A percentile compares a stretch with the other conserved stretches of the same genome.
Conservation (phyloP, 208 protist species). For the Leishmania lainsoni region DNA sequence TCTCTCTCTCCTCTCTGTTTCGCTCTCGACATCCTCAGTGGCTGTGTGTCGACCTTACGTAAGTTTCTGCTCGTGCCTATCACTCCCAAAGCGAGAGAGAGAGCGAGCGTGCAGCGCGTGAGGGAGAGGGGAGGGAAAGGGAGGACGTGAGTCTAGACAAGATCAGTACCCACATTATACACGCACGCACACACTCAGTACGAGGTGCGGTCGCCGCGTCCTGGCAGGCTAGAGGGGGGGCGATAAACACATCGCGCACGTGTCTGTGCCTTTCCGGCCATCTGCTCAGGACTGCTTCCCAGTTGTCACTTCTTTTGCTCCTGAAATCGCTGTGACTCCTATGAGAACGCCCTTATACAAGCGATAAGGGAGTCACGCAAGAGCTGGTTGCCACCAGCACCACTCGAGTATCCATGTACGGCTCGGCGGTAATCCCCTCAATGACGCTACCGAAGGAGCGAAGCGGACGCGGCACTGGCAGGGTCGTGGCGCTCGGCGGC, state of each 20-base stretch:
- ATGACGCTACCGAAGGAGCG: slow-evolving; percentile 21
- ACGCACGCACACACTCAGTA: background rate
- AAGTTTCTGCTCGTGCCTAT: background rate
- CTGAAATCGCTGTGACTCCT: background rate
- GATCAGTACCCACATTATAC: background rate
- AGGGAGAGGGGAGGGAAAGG: background rate
- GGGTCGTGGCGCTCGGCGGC: slow-evolving; percentile 1
- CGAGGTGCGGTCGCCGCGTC: background rate
- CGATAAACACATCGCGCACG: background rate
- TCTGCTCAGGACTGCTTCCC: background rate
- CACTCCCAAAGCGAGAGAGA: background rate
- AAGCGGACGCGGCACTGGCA: slow-evolving; percentile 21
- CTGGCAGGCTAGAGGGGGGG: background rate
- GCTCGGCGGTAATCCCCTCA: slow-evolving; percentile 11
- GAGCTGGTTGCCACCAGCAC: slow-evolving; percentile 26
- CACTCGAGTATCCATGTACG: slow-evolving; percentile 7
- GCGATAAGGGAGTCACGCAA: slow-evolving; percentile 16
- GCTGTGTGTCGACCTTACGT: background rate
- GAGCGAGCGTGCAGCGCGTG: background rate
- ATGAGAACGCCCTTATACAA: background rate
- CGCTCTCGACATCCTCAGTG: background rate
- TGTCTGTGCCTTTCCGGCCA: background rate
- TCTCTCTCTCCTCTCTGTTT: background rate
- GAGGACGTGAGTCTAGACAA: no score
- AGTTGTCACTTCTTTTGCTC: background rate